Percentiles rank a stretch among this genome's conserved stretches.
phyloP scores from a whole-genome alignment of 2,329 filamentous ascomycete species.

The Cadophora sp. region DNA sequence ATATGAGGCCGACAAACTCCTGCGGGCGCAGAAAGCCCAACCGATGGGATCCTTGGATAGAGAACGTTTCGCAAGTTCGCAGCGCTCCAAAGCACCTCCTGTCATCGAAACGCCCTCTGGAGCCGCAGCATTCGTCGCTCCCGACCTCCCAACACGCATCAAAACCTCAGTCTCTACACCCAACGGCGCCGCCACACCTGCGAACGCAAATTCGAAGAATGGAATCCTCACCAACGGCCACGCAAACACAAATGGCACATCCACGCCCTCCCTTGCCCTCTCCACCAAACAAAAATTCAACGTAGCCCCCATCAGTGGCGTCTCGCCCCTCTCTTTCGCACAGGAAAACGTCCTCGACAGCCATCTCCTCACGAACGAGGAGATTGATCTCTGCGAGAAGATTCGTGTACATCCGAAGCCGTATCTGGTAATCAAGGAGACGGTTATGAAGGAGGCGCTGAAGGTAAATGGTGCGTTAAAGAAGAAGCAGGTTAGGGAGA shows the following conservation, averaged over 20 bases:
- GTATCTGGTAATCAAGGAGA: slow-evolving; percentile 93
- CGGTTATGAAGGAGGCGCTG: slow-evolving; percentile 87
- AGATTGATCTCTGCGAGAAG: slow-evolving; percentile 84
- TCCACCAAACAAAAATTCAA: slow-evolving; percentile 57
- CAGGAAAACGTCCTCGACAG: slow-evolving; percentile 74
- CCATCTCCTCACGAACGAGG: slow-evolving; percentile 84
- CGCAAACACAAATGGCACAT: slow-evolving; percentile 47
- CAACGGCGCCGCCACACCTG: slow-evolving; percentile 50
- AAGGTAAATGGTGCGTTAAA: slow-evolving; percentile 88
- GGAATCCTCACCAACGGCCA: slow-evolving; percentile 58
- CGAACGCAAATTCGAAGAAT: slow-evolving; percentile 50
- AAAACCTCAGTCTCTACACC: slow-evolving; percentile 13
- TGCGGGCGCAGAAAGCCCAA: slow-evolving; percentile 71
- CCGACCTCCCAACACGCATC: slow-evolving; percentile 73
- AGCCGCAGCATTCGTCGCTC: slow-evolving; percentile 77
- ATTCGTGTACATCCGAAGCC: slow-evolving; percentile 91
- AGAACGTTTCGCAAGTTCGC: slow-evolving; percentile 73
- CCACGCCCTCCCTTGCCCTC: slow-evolving; percentile 36
- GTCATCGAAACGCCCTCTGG: slow-evolving; percentile 74
- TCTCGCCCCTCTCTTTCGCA: slow-evolving; percentile 51
- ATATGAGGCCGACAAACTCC: slow-evolving; percentile 87
- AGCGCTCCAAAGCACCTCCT: slow-evolving; percentile 68
- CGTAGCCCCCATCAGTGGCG: slow-evolving; percentile 53
- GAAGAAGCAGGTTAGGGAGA: slow-evolving; percentile 90
- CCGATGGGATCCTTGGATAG: slow-evolving; percentile 86